Evolutionary conservation across 192 early-diverging fungal genomes (phyloP).

Genomic region (Coemansia interrupta): DNA sequence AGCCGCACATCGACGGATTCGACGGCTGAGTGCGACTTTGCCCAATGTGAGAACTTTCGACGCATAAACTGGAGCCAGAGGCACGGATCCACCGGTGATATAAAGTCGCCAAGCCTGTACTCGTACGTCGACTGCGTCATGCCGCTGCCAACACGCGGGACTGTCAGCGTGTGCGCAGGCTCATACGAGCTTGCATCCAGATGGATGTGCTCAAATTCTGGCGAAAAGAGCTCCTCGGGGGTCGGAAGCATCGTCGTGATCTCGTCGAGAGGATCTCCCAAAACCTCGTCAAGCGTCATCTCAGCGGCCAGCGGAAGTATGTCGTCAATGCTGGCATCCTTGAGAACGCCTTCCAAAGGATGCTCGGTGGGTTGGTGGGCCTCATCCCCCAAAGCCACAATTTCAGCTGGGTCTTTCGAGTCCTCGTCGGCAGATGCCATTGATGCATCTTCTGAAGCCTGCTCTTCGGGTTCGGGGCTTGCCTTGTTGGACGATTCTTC

Average conservation of each 20-base stretch:
- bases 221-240: conserved; percentile 17
- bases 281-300: neutral
- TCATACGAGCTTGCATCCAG: conserved; percentile 11
- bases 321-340: neutral
- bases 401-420: too few species aligned
- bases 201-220: conserved; percentile 12
- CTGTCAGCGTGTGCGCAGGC: conserved; percentile 23
- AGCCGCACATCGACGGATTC: conserved; percentile 12
- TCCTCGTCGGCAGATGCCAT: too few species aligned
- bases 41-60: conserved; percentile 27
- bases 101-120: conserved; percentile 12
- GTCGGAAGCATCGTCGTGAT: conserved; percentile 15
- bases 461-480: too few species aligned
- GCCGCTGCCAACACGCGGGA: conserved; percentile 7
- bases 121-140: conserved; percentile 16
- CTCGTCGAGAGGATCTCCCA: conserved; percentile 7
- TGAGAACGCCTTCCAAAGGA: too few species aligned
- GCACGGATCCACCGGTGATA: conserved; percentile 18
- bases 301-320: neutral
- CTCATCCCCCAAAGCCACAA: too few species aligned
- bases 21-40: conserved; percentile 10
- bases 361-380: too few species aligned
- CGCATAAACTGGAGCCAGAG: conserved; percentile 17
- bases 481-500: too few species aligned
- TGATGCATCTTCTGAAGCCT: too few species aligned